Percentiles rank a stretch among this genome's conserved stretches.
Evolutionary conservation across 2,329 filamentous ascomycete species (phyloP).

Genomic region (Epichloe gansuensis): DNA sequence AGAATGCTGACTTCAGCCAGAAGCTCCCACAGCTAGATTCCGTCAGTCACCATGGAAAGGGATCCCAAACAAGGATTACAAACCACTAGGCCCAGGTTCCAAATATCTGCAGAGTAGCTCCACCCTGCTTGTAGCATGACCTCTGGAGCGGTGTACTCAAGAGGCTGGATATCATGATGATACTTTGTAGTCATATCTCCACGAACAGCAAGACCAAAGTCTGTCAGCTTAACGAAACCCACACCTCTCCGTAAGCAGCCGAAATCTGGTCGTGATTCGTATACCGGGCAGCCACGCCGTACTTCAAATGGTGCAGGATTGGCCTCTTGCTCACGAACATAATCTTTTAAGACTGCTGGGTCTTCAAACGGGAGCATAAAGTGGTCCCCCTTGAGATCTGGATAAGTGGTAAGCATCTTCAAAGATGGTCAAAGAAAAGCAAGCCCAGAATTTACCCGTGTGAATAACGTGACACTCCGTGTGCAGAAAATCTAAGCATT

Average conservation of each 20-base stretch:
- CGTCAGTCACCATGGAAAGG: constrained; percentile 2
- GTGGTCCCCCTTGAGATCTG: constrained; percentile 16
- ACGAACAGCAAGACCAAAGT: constrained; percentile 17
- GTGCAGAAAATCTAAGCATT: constrained; percentile 15
- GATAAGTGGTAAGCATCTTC: constrained; percentile 13
- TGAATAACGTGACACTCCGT: too few relatives aligned
- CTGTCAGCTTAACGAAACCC: constrained; percentile 15
- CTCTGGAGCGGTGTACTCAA: constrained; percentile 19
- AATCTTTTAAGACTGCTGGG: constrained; percentile 11
- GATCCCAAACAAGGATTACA: neutral
- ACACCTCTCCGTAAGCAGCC: constrained; percentile 14
- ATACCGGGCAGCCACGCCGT: constrained; percentile 12
- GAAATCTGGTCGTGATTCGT: constrained; percentile 13
- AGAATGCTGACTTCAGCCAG: constrained; percentile 18
- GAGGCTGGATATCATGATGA: constrained; percentile 17
- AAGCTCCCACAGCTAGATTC: constrained; percentile 15
- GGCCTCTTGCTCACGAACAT: constrained; percentile 12
- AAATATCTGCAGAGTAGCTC: constrained; percentile 20
- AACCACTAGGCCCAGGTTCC: constrained; percentile 19
- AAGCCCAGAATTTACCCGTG: too few relatives aligned
- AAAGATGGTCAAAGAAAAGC: too few relatives aligned
- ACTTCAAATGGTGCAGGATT: constrained; percentile 13
- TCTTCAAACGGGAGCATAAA: constrained; percentile 17
- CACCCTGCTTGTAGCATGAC: constrained; percentile 18
- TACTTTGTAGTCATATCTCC: constrained; percentile 11